These are phyloP conservation scores for Paecilomyces dactylethromorphus DNA, from an alignment of 2,329 filamentous ascomycete genomes.

Conservation along the genomic window DNA sequence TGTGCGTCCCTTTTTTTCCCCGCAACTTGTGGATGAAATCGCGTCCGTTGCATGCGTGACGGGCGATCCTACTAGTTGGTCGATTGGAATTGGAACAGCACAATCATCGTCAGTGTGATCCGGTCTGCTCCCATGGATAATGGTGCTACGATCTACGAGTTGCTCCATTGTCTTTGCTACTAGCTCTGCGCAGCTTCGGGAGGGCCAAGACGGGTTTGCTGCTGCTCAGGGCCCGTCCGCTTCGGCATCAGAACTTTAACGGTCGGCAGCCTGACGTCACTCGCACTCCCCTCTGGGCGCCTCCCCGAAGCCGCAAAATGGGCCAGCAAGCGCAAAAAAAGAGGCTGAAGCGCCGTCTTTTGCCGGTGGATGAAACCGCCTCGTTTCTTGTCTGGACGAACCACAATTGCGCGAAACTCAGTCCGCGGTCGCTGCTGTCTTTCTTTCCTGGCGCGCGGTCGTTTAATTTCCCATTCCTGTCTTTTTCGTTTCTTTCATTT, in stretches of 20 bases:
- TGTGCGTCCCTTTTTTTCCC: conserved; percentile 6
- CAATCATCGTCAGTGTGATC: background rate
- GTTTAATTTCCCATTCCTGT: background rate
- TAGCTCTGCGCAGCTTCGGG: too few species aligned
- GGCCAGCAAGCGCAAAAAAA: background rate
- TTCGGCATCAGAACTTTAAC: background rate
- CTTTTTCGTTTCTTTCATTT: background rate
- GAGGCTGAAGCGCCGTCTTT: too few species aligned
- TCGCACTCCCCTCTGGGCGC: background rate
- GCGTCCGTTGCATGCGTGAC: too few species aligned
- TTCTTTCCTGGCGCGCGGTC: background rate
- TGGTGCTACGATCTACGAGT: background rate
- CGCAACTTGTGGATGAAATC: background rate
- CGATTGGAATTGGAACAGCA: background rate
- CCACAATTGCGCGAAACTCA: background rate
- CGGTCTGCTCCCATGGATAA: background rate
- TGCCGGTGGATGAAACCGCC: background rate
- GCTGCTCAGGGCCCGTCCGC: background rate
- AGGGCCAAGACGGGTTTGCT: background rate
- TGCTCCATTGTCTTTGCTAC: background rate
- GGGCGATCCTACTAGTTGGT: too few species aligned
- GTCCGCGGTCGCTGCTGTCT: too few species aligned
- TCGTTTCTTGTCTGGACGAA: background rate
- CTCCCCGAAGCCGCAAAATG: background rate
- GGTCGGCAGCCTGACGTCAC: background rate